Base-by-base conservation (phyloP, 2,329 filamentous ascomycete species). In the Colletotrichum eleusines region DNA sequence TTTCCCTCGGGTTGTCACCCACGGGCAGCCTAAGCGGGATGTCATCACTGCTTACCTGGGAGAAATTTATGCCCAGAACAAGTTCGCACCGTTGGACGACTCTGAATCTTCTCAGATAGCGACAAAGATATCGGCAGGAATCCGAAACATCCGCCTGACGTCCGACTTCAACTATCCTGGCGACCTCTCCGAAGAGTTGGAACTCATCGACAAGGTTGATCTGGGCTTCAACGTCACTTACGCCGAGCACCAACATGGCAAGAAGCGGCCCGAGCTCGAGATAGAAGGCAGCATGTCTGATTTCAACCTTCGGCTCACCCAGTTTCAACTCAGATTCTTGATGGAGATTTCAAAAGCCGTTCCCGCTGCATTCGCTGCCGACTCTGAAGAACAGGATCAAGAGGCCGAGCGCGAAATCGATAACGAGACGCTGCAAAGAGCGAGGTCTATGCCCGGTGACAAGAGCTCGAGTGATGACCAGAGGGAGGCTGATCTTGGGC, bases 151-250 rank as follows among this genome's bases (percentile, higher is more conserved):
- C 72, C 91, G 93, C 42, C 84, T 99, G 35, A 98, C 94, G 0
- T 98, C 95, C 0, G 91, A 94, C 65, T 94, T 98, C 77, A 89
- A 97, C 78, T 98, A 97, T 76, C 81, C 89, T 0, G 86, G 90
- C 2, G 88, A 90, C 42, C 82, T 88, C 67, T 89, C 89, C 0
- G 96, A 99, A 80, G 94, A 97, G 78, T 85, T 99, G 9, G 94
- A 99, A 78, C 92, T 99, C 84, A 97, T 99, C 75, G 95, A 99
- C 77, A 94, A 98, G 75, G 94, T 99, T 16, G 96, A 99, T 78
- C 84, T 99, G 31, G 93, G 93, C 58, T 98, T 99, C 82, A 93
- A 93, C 72, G 91, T 99, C 74, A 97, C 92, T 2, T 95, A 98
- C 80, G 89, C 95, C 0, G 95, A 98, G 78, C 96, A 99, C 78